A percentile compares a stretch with the other conserved stretches of the same genome.
Evolutionary conservation across 164 flowering plant genomes (phyloP).

Genomic region (Aristolochia fimbriata): DNA sequence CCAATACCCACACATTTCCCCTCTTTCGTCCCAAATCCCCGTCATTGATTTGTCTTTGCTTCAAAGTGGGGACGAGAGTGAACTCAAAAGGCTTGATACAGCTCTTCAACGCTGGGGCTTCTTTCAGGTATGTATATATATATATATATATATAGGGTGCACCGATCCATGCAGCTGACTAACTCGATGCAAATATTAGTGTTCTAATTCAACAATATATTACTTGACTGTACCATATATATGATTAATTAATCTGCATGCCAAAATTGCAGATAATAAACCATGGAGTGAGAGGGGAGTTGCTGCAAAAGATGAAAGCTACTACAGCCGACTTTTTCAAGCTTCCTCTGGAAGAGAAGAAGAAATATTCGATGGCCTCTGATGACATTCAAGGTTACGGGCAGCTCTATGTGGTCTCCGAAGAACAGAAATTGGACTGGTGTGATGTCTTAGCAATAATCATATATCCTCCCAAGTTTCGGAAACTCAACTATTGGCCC

Average conservation of each 20-base stretch:
- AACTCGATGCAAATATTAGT: no score
- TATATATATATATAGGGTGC: not conserved
- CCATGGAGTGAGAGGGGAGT: slow-evolving; percentile 13
- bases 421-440: slow-evolving; percentile 20
- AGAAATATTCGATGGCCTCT: slow-evolving; percentile 14
- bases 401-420: slow-evolving; percentile 15
- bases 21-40: slow-evolving; percentile 11
- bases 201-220: no score
- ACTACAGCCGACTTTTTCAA: slow-evolving; percentile 16
- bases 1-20: not conserved
- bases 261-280: slow-evolving; percentile 10
- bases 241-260: no score
- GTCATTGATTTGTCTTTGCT: slow-evolving; percentile 20
- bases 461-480: slow-evolving; percentile 4
- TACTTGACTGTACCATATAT: no score
- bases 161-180: no score
- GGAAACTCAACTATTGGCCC: slow-evolving; percentile 17
- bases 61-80: slow-evolving; percentile 9
- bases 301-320: slow-evolving; percentile 10
- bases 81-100: slow-evolving; percentile 10
- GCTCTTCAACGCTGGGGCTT: slow-evolving; percentile 28
- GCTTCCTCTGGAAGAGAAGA: slow-evolving; percentile 17
- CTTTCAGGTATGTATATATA: slow-evolving; percentile 10
- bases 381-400: slow-evolving; percentile 23
- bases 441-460: slow-evolving; percentile 8